These are phyloP conservation scores for Nemania abortiva DNA, from an alignment of 2,329 filamentous ascomycete species.

Conservation along the genomic window DNA sequence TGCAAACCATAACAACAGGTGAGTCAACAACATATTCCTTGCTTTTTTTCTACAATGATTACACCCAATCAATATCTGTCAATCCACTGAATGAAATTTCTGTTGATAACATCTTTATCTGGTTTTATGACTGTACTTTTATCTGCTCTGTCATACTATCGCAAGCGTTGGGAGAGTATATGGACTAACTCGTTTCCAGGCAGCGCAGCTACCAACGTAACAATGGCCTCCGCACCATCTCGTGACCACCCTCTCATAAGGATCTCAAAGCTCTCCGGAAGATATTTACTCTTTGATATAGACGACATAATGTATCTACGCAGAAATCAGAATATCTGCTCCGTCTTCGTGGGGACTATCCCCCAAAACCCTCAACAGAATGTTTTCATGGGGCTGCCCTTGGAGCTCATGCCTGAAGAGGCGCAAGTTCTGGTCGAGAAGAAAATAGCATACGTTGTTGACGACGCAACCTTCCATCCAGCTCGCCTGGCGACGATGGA, in stretches of 20 bases:
- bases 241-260: conserved; percentile 64
- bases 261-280: conserved; percentile 82
- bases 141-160: conserved; percentile 46
- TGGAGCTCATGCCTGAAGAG: conserved; percentile 93
- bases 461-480: conserved; percentile 80
- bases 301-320: conserved; percentile 83
- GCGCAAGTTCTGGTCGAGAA: conserved; percentile 83
- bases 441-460: conserved; percentile 81
- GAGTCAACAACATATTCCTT: conserved; percentile 39
- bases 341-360: conserved; percentile 86
- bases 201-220: conserved; percentile 21
- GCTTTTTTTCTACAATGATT: conserved; percentile 66
- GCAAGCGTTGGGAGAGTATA: conserved; percentile 20
- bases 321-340: conserved; percentile 84
- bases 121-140: conserved; percentile 58
- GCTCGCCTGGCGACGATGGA: conserved; percentile 70
- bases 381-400: conserved; percentile 87
- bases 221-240: conserved; percentile 41
- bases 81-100: conserved; percentile 77
- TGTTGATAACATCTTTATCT: conserved; percentile 61
- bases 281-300: conserved; percentile 91
- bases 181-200: conserved; percentile 40
- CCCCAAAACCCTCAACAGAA: conserved; percentile 96
- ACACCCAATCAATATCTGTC: conserved; percentile 78
- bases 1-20: conserved; percentile 43